phyloP scores from a whole-genome alignment of 805 yeast species.

The Starmerella gropengiesseri region DNA sequence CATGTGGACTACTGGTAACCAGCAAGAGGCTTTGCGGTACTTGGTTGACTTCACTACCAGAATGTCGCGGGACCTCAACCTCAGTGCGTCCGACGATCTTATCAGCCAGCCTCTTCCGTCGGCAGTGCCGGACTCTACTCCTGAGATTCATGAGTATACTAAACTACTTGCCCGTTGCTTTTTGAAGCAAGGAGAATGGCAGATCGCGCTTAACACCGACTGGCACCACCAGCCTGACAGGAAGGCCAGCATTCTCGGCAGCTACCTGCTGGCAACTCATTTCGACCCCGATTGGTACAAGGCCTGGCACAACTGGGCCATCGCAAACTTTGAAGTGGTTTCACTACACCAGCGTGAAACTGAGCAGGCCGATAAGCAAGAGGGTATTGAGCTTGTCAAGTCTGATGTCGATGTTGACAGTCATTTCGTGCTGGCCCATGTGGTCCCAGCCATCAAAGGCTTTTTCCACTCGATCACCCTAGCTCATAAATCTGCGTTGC shows the following conservation, averaged over 20 bases:
- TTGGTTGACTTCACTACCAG: slow-evolving; percentile 83
- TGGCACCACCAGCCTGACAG: slow-evolving; percentile 63
- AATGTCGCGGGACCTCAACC: slow-evolving; percentile 78
- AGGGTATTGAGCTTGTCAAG: slow-evolving; percentile 23
- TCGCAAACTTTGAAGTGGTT: slow-evolving; percentile 85
- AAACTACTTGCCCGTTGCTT: slow-evolving; percentile 84
- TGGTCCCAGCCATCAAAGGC: slow-evolving; percentile 90
- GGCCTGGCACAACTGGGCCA: slow-evolving; percentile 99
- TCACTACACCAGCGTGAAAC: slow-evolving; percentile 15
- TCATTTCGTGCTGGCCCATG: slow-evolving; percentile 66
- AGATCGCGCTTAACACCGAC: slow-evolving; percentile 61
- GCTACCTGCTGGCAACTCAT: slow-evolving; percentile 87
- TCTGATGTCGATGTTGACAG: slow-evolving; percentile 24
- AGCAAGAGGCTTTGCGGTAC: slow-evolving; percentile 73
- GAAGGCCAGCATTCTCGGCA: slow-evolving; percentile 78
- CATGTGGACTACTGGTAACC: slow-evolving; percentile 92
- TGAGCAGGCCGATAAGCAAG: slow-evolving; percentile 25
- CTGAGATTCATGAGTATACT: slow-evolving; percentile 73
- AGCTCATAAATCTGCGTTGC: slow-evolving; percentile 76
- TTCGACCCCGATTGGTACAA: slow-evolving; percentile 91
- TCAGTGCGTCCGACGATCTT: slow-evolving; percentile 67
- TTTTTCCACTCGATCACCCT: slow-evolving; percentile 89
- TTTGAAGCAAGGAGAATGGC: slow-evolving; percentile 98
- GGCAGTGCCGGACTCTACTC: slow-evolving; percentile 48
- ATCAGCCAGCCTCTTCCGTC: slow-evolving; percentile 78